These are phyloP conservation scores for Lactifluus hygrophoroides DNA, from an alignment of 768 basidiomycete genomes.

Conservation along the genomic window DNA sequence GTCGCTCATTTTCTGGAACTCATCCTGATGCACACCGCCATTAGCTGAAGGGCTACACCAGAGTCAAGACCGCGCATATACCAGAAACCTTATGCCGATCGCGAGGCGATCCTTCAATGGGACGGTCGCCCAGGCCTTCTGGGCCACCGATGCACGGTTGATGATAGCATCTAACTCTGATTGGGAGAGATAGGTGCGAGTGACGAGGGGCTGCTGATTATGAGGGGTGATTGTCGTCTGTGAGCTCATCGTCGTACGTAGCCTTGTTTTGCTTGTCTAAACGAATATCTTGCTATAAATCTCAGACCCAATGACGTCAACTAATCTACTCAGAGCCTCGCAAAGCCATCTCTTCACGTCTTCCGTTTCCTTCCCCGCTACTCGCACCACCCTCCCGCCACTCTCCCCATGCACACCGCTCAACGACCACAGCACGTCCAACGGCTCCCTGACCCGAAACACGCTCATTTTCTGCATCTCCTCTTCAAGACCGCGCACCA, in stretches of 20 bases:
- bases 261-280: conserved; percentile 24
- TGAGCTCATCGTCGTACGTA: too few species aligned
- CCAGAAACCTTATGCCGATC: conserved; percentile 65
- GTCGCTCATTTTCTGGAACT: conserved; percentile 44
- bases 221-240: conserved; percentile 87
- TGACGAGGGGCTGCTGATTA: conserved; percentile 60
- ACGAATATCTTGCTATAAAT: conserved; percentile 56
- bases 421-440: conserved; percentile 74
- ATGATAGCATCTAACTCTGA: conserved; percentile 56
- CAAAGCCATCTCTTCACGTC: conserved; percentile 63
- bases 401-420: conserved; percentile 44
- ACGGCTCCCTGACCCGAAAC: conserved; percentile 45
- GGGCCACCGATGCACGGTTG: conserved; percentile 49
- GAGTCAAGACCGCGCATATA: conserved; percentile 32
- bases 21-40: conserved; percentile 29
- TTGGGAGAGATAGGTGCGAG: conserved; percentile 53
- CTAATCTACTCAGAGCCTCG: conserved; percentile 41
- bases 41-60: not conserved
- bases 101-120: conserved; percentile 55
- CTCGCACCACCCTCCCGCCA: conserved; percentile 53
- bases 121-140: conserved; percentile 61
- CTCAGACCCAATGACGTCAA: conserved; percentile 51
- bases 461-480: conserved; percentile 51
- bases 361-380: conserved; percentile 73
- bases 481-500: conserved; percentile 40